A percentile compares a stretch with the other conserved stretches of the same genome.
These are phyloP conservation scores for Penicillium sp. DNA, from an alignment of 2,329 filamentous ascomycete genomes.

Conservation along the genomic window DNA sequence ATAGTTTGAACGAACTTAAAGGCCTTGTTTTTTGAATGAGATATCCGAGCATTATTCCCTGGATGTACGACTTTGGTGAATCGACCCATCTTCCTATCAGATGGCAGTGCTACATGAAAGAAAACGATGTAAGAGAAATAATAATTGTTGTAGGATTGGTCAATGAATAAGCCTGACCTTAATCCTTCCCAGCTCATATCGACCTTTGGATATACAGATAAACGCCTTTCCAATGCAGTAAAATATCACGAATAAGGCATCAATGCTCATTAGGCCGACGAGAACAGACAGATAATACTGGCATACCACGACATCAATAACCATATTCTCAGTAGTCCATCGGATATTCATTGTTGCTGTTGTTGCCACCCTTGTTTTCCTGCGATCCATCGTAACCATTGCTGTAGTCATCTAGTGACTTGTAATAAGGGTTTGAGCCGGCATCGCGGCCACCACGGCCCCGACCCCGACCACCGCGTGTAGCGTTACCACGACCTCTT, in stretches of 20 bases:
- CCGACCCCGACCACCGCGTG: constrained; percentile 45
- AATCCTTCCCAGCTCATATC: not conserved
- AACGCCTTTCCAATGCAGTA: not conserved
- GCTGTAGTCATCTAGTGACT: constrained; percentile 64
- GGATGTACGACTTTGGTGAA: not conserved
- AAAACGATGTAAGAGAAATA: not conserved
- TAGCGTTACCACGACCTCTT: constrained; percentile 34
- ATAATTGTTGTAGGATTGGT: not conserved
- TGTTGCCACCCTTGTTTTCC: constrained; percentile 31
- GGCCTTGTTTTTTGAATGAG: not conserved
- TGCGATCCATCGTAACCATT: constrained; percentile 31
- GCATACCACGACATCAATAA: not conserved
- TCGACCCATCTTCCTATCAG: too few species aligned
- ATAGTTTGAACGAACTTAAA: not conserved
- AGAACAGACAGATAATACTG: not conserved
- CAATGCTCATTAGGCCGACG: not conserved
- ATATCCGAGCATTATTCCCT: not conserved
- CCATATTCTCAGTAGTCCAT: constrained; percentile 37
- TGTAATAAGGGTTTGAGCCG: constrained; percentile 53
- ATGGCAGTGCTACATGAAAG: too few species aligned
- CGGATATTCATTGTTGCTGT: constrained; percentile 28
- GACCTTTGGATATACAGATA: not conserved
- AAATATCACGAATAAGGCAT: not conserved
- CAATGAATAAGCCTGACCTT: not conserved
- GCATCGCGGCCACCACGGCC: constrained; percentile 50